Conservation (phyloP, 2,329 filamentous ascomycete genomes). For the Basipetospora chlamydospora region DNA sequence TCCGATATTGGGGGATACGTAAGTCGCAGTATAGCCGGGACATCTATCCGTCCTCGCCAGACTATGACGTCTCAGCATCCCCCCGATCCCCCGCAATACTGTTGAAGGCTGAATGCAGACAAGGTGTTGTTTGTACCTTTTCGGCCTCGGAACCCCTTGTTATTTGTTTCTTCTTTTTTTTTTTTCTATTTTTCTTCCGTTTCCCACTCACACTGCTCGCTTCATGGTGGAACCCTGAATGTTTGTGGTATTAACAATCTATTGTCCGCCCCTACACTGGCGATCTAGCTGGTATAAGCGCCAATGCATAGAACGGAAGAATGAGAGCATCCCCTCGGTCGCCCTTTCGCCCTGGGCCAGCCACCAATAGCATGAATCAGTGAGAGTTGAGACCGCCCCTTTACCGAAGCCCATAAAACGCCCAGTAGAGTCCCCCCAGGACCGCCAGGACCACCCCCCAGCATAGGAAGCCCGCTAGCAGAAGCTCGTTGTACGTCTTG, state of each 20-base stretch:
- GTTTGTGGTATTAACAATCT: no score
- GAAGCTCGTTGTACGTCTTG: constrained; percentile 5
- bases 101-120: no score
- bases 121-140: no score
- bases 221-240: background rate
- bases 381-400: background rate
- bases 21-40: background rate
- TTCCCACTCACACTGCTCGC: background rate
- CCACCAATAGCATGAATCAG: background rate
- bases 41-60: no score
- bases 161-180: background rate
- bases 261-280: no score
- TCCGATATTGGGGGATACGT: background rate
- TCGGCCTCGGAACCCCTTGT: background rate
- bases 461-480: constrained; percentile 1
- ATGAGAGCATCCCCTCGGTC: no score
- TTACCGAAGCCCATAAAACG: background rate
- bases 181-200: no score
- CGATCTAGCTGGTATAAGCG: no score
- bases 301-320: no score
- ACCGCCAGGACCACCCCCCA: constrained; percentile 3
- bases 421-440: constrained; percentile 1
- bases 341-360: background rate
- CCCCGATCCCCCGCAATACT: background rate
- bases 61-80: background rate